phyloP scores from a whole-genome alignment of 2,329 filamentous ascomycete species.

The Cadophora sp. region DNA sequence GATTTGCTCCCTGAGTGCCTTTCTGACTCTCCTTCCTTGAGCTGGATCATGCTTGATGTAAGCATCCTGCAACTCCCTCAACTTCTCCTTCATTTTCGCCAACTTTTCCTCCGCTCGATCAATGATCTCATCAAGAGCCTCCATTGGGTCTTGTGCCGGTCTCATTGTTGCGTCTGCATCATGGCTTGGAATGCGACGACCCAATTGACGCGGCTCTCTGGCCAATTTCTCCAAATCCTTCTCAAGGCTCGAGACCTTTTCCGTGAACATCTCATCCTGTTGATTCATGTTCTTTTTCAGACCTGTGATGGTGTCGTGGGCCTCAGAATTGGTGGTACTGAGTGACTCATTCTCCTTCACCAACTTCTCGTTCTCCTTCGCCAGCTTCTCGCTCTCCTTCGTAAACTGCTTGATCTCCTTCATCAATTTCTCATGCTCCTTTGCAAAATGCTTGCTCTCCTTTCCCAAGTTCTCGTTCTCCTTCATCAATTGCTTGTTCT shows the following conservation, averaged over 20 bases:
- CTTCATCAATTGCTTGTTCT: not conserved
- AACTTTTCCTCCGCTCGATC: constrained; percentile 24
- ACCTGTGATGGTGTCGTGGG: constrained; percentile 6
- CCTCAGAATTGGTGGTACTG: constrained; percentile 7
- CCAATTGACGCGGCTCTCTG: not conserved
- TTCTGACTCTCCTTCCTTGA: constrained; percentile 7
- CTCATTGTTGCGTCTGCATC: constrained; percentile 11
- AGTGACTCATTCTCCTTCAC: not conserved
- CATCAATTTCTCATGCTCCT: not conserved
- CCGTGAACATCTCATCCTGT: constrained; percentile 3
- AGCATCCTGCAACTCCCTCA: not conserved
- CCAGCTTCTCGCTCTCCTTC: not conserved
- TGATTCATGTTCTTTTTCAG: not conserved
- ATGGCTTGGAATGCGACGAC: not conserved
- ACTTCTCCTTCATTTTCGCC: constrained; percentile 5
- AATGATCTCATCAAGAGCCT: constrained; percentile 10
- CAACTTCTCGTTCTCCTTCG: not conserved
- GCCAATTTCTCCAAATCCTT: not conserved
- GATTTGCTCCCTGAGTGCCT: constrained; percentile 13
- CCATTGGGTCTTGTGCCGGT: constrained; percentile 8
- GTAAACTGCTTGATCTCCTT: not conserved
- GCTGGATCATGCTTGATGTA: constrained; percentile 12
- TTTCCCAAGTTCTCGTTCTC: not conserved
- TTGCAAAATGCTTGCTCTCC: not conserved
- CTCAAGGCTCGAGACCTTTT: constrained; percentile 8